Conservation (phyloP, 257 asterid genomes). For the Cordia subcordata region DNA sequence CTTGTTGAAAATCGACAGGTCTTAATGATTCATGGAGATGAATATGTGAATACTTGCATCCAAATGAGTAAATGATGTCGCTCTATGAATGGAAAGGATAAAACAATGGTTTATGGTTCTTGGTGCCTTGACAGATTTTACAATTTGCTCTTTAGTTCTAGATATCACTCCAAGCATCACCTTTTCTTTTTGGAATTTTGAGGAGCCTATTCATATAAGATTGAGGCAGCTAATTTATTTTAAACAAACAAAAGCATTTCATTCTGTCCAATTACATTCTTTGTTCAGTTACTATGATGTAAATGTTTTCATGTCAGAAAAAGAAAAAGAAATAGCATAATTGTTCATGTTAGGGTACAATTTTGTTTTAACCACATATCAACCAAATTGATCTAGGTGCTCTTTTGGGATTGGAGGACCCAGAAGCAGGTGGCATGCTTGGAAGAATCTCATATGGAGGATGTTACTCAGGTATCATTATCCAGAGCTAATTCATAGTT, state of each 20-base stretch:
- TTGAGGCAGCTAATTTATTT: background rate
- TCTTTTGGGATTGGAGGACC: conserved; percentile 91
- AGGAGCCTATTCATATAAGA: too few species aligned
- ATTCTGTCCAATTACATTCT: background rate
- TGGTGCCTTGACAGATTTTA: too few species aligned
- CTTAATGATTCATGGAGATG: background rate
- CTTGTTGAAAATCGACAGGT: too few species aligned
- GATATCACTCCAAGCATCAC: too few species aligned
- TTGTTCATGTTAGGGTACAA: background rate
- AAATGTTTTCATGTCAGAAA: too few species aligned
- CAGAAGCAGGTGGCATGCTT: conserved; percentile 65
- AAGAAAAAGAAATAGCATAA: background rate
- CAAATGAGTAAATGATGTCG: background rate
- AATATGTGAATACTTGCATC: background rate
- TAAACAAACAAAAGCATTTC: too few species aligned
- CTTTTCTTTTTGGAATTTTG: too few species aligned
- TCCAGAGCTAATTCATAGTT: background rate
- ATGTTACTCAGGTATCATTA: conserved; percentile 78
- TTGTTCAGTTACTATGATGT: background rate
- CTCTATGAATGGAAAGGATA: background rate
- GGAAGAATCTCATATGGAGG: conserved; percentile 92
- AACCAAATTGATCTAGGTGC: conserved; percentile 34
- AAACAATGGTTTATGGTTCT: too few species aligned
- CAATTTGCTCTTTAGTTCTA: too few species aligned
- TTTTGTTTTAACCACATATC: background rate